Conservation (phyloP, 2,329 filamentous ascomycete genomes). For the Cladosporium sp. region DNA sequence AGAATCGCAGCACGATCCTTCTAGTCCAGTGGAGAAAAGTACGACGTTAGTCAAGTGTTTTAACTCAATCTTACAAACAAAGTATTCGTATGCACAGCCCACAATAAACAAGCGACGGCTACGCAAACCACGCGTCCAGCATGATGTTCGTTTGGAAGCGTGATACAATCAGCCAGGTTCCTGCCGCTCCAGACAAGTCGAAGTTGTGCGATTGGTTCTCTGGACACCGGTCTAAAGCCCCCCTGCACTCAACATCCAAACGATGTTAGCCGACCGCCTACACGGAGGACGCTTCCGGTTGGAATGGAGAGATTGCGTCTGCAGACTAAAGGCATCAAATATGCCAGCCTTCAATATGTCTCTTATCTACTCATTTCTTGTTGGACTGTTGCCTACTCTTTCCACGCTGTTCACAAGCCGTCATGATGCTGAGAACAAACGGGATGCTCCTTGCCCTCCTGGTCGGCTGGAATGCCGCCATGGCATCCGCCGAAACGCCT, state of each 20-base stretch:
- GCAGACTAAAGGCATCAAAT: not conserved
- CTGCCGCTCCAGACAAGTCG: not conserved
- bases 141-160: not conserved
- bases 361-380: not conserved
- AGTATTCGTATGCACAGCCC: too few species aligned
- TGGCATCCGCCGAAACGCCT: not conserved
- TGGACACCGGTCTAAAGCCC: not conserved
- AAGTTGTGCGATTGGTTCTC: not conserved
- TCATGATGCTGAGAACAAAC: not conserved
- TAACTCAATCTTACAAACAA: too few species aligned
- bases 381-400: not conserved
- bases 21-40: too few species aligned
- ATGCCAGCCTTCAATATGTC: not conserved
- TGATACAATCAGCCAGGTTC: not conserved
- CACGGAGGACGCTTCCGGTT: not conserved
- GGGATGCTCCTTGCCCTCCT: not conserved
- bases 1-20: too few species aligned
- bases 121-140: not conserved
- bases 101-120: too few species aligned
- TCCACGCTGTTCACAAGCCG: not conserved
- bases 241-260: not conserved
- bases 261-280: not conserved
- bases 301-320: not conserved
- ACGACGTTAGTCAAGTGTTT: too few species aligned
- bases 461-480: not conserved